Percentiles rank a stretch among this genome's conserved stretches.
phyloP scores from a whole-genome alignment of 1,284 basidiomycete species.

The Ganoderma lingzhi region DNA sequence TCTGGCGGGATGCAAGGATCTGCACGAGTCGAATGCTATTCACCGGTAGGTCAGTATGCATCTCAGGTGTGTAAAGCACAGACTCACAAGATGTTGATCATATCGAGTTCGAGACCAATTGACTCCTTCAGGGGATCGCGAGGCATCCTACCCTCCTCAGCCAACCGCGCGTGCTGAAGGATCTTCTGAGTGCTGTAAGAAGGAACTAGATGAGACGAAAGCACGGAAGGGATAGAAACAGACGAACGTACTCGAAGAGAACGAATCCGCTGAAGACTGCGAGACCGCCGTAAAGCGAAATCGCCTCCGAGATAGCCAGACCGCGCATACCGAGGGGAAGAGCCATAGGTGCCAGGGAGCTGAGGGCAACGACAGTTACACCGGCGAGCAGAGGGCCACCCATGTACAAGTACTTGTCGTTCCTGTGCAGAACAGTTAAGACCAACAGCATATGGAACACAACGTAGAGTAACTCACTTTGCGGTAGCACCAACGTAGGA shows the following conservation, averaged over 20 bases:
- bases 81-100: constrained; percentile 87
- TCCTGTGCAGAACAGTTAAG: constrained; percentile 49
- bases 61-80: not conserved
- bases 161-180: constrained; percentile 78
- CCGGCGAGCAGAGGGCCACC: constrained; percentile 88
- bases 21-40: constrained; percentile 82
- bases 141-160: constrained; percentile 71
- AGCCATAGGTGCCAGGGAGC: constrained; percentile 87
- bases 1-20: constrained; percentile 75
- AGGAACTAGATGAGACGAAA: not conserved
- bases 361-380: constrained; percentile 86
- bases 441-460: constrained; percentile 3
- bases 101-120: constrained; percentile 83
- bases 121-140: constrained; percentile 85
- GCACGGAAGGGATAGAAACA: not conserved
- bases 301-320: constrained; percentile 79
- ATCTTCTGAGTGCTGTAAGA: constrained; percentile 79
- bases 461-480: constrained; percentile 52
- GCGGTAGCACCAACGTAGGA: constrained; percentile 93
- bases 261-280: constrained; percentile 91
- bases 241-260: constrained; percentile 73
- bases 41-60: not conserved
- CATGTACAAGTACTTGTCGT: constrained; percentile 87
- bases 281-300: constrained; percentile 87
- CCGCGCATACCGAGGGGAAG: constrained; percentile 84